These are phyloP conservation scores for Hibiscus trionum DNA, from an alignment of 345 rosid genomes.

Conservation along the genomic window DNA sequence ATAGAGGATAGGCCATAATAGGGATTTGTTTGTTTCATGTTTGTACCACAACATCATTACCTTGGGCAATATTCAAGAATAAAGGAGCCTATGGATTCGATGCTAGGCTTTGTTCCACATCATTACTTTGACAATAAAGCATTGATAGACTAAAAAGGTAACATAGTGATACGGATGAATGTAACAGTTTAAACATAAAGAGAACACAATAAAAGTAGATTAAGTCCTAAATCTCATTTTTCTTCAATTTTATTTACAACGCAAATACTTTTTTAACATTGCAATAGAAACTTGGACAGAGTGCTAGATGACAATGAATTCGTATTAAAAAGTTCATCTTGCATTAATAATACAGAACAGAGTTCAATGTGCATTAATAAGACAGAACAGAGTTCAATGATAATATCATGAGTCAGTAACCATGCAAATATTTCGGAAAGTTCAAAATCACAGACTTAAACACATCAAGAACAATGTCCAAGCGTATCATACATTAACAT, in stretches of 20 bases:
- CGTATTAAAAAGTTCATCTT: not conserved
- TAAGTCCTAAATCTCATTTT: not conserved
- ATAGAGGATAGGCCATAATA: not conserved
- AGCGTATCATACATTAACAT: not conserved
- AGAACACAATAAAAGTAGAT: not conserved
- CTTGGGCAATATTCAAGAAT: not conserved
- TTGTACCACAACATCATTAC: not conserved
- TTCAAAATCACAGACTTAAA: not conserved
- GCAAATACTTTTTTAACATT: not conserved
- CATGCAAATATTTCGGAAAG: not conserved
- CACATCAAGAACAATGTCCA: not conserved
- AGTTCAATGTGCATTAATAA: not conserved
- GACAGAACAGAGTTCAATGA: not conserved
- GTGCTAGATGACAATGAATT: not conserved
- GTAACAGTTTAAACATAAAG: not conserved
- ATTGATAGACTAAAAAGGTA: not conserved
- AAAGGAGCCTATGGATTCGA: not conserved
- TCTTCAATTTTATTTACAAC: not conserved
- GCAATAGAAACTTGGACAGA: not conserved
- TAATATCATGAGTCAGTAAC: not conserved
- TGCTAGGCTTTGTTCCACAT: not conserved
- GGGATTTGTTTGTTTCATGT: not conserved
- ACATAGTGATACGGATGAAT: not conserved
- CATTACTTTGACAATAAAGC: not conserved
- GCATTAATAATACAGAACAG: not conserved